A percentile compares a stretch with the other conserved stretches of the same genome.
These are phyloP conservation scores for Ceratocystis alfenasii DNA, from an alignment of 2,329 filamentous ascomycete genomes.

Conservation along the genomic window DNA sequence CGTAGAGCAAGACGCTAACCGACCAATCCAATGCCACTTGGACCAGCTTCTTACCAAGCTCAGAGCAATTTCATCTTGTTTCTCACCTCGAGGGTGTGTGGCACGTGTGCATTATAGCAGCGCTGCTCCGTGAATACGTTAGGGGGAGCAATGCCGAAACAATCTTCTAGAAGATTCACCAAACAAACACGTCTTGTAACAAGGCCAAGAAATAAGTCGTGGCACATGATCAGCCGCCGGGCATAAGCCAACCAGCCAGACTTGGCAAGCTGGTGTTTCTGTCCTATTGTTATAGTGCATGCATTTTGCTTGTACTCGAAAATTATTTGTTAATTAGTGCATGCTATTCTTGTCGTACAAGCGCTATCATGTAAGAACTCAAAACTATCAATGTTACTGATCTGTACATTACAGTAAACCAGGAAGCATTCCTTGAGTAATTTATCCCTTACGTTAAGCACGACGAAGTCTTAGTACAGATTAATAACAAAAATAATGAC, in stretches of 20 bases:
- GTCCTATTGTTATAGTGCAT: no score
- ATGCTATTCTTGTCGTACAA: not conserved
- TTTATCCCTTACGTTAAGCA: not conserved
- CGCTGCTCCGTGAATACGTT: not conserved
- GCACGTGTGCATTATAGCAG: not conserved
- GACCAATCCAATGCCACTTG: not conserved
- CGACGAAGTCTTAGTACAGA: not conserved
- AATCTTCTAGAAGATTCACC: not conserved
- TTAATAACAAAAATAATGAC: no score
- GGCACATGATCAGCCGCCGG: not conserved
- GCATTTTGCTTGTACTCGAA: no score
- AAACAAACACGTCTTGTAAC: not conserved
- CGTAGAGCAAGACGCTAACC: not conserved
- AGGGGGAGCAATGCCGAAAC: not conserved
- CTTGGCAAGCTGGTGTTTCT: no score
- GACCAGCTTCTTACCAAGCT: not conserved
- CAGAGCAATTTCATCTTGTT: not conserved
- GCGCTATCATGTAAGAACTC: constrained; percentile 9
- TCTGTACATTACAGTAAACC: not conserved
- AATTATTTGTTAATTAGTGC: not conserved
- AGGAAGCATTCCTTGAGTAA: not conserved
- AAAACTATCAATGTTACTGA: not conserved
- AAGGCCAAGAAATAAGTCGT: not conserved
- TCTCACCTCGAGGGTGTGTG: not conserved
- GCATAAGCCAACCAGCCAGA: not conserved